Conservation (phyloP, 2,329 filamentous ascomycete species). For the Diaporthe sp. region DNA sequence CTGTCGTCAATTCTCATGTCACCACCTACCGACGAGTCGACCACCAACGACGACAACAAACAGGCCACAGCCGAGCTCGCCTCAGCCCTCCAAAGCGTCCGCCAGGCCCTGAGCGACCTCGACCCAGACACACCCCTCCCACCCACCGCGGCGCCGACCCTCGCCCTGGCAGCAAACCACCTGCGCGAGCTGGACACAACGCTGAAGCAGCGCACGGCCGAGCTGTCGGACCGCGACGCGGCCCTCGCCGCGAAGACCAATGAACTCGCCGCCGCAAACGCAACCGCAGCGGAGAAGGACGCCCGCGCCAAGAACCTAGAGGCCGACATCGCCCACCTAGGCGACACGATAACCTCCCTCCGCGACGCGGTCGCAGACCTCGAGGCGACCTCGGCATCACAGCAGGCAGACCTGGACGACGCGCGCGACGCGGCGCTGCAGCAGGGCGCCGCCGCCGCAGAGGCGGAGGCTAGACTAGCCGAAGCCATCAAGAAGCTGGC, state of each 20-base stretch:
- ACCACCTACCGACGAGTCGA: background rate
- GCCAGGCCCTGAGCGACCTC: conserved; percentile 8
- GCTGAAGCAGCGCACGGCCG: background rate
- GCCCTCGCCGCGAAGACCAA: background rate
- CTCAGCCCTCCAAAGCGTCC: conserved; percentile 26
- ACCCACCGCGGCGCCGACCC: background rate
- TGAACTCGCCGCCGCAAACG: background rate
- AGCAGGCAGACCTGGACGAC: background rate
- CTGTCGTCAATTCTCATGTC: conserved; percentile 15
- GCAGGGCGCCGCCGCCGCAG: background rate
- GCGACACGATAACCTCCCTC: background rate
- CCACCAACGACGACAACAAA: background rate
- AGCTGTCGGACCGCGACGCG: background rate
- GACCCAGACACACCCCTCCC: background rate
- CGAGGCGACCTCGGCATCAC: background rate
- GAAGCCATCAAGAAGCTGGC: background rate
- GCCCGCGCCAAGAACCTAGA: background rate
- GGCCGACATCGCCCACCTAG: background rate
- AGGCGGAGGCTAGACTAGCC: background rate
- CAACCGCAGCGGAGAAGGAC: background rate
- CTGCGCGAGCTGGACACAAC: conserved; percentile 19
- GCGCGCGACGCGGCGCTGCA: conserved; percentile 10
- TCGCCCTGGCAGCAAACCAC: conserved; percentile 7
- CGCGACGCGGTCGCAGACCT: background rate
- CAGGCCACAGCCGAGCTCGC: conserved; percentile 2